These are phyloP conservation scores for Przewalskia tangutica DNA, from an alignment of 257 asterid species.

Conservation along the genomic window DNA sequence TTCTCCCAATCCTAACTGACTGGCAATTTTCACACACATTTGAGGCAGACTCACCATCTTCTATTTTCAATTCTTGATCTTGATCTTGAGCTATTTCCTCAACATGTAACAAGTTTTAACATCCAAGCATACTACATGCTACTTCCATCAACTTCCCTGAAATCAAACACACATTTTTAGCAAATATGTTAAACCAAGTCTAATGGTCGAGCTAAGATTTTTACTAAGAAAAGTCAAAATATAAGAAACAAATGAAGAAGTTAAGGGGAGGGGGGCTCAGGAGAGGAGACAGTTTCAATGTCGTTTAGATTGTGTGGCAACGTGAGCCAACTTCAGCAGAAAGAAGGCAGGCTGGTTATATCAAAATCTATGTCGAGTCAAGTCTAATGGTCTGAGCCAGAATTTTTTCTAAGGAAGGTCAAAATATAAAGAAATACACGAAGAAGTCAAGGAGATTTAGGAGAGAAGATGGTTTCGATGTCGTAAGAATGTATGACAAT, in stretches of 20 bases:
- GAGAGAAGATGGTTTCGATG: background rate
- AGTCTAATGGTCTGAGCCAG: no score
- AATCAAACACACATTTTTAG: background rate
- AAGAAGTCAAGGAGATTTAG: background rate
- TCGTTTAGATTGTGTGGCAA: no score
- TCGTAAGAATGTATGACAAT: background rate
- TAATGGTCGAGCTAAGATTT: no score
- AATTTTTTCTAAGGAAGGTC: no score
- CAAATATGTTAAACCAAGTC: background rate
- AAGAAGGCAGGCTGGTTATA: no score
- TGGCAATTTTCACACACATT: background rate
- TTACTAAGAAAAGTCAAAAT: no score
- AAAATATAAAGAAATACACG: fast-evolving
- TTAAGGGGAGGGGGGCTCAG: no score
- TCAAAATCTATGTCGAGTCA: no score
- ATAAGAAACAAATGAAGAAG: background rate
- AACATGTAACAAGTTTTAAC: conserved; percentile 21
- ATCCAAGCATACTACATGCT: conserved; percentile 65
- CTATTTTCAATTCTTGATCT: conserved; percentile 3
- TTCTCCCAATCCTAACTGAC: background rate
- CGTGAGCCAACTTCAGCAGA: no score
- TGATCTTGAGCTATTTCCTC: conserved; percentile 1
- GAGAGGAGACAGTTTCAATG: no score
- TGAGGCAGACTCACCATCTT: conserved; percentile 21
- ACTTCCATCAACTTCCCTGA: conserved; percentile 87